Evolutionary conservation across 345 rosid genomes (phyloP).

Genomic region (Pugionium cornutum): DNA sequence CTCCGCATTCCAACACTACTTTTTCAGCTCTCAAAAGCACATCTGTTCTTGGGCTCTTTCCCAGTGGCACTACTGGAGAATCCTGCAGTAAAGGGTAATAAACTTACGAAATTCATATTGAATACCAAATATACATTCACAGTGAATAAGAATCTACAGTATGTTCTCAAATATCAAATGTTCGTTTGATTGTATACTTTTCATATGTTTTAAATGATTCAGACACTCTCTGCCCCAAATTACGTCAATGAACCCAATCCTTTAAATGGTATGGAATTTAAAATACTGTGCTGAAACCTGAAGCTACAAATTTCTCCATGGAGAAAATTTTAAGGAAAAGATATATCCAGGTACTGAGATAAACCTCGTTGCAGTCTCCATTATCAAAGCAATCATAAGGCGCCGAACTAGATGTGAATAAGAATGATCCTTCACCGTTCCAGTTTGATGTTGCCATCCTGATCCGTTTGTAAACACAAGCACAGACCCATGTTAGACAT

Average conservation of each 20-base stretch:
- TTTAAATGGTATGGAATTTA: background rate
- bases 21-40: constrained; percentile 81
- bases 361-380: constrained; percentile 84
- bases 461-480: constrained; percentile 27
- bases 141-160: background rate
- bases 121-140: background rate
- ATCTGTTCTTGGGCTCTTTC: constrained; percentile 87
- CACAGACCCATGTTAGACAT: constrained; percentile 10
- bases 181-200: constrained; percentile 4
- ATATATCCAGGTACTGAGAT: constrained; percentile 15
- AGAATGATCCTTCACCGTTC: constrained; percentile 86
- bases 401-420: constrained; percentile 91
- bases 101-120: constrained; percentile 10
- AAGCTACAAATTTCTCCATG: background rate
- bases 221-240: constrained; percentile 14
- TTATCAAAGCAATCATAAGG: constrained; percentile 77
- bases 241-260: background rate
- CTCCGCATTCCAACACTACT: constrained; percentile 68
- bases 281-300: background rate
- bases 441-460: constrained; percentile 87
- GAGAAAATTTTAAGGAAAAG: background rate
- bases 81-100: constrained; percentile 53
- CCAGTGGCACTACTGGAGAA: constrained; percentile 71
- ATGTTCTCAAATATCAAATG: background rate
- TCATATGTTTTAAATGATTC: background rate